Evolutionary conservation across 225 moss, liverwort and hornwort genomes (phyloP).

Genomic region (Marchantia polymorpha): DNA sequence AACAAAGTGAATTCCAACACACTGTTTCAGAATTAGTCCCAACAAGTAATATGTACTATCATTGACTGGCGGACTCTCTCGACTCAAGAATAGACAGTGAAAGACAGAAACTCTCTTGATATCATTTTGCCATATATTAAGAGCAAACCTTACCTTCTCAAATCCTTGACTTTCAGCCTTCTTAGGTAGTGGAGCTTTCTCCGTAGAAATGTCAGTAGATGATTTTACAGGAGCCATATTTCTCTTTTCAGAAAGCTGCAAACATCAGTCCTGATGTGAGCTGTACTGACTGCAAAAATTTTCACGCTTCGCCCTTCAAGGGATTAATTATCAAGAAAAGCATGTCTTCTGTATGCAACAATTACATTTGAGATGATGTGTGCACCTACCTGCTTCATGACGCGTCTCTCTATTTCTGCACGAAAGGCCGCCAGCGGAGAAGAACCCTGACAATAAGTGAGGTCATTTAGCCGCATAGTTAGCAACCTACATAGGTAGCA

Average conservation of each 20-base stretch:
- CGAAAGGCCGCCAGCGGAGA: constrained; percentile 89
- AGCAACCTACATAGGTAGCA: constrained; percentile 2
- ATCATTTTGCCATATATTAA: too few species aligned
- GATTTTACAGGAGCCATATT: constrained; percentile 17
- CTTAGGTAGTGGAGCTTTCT: constrained; percentile 1
- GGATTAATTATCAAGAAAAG: background rate
- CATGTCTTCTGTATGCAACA: background rate
- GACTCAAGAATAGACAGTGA: too few species aligned
- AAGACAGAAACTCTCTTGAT: too few species aligned
- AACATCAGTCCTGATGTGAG: constrained; percentile 17
- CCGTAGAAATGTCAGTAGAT: constrained; percentile 18
- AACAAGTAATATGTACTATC: background rate
- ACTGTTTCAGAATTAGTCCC: background rate
- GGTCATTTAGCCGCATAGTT: background rate
- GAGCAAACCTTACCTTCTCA: constrained; percentile 19
- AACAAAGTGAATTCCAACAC: background rate
- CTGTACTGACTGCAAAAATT: background rate
- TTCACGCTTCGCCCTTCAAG: background rate
- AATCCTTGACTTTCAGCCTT: constrained; percentile 3
- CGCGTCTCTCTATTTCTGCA: constrained; percentile 91
- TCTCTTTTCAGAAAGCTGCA: constrained; percentile 64
- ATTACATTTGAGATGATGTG: background rate
- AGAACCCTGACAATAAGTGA: constrained; percentile 56
- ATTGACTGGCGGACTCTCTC: background rate
- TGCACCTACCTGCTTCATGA: constrained; percentile 78